phyloP scores from a whole-genome alignment of 768 basidiomycete genomes.

The Termitomyces sp. region DNA sequence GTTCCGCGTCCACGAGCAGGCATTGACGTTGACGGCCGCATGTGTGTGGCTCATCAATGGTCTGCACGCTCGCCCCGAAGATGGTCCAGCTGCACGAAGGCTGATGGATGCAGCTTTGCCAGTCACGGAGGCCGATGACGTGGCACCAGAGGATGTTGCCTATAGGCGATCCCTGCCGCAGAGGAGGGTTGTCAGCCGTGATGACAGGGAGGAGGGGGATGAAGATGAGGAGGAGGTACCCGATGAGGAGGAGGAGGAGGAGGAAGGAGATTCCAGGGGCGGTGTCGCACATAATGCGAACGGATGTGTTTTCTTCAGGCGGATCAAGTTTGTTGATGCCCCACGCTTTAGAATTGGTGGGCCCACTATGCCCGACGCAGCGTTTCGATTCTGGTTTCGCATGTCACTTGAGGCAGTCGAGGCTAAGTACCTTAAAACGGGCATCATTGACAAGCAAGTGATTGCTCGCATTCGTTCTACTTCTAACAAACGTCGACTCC shows the following conservation, averaged over 20 bases:
- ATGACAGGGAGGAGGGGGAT: not conserved
- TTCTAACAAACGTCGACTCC: no score
- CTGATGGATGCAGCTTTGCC: not conserved
- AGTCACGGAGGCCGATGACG: not conserved
- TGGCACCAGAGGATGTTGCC: no score
- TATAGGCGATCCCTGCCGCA: no score
- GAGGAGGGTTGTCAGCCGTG: no score
- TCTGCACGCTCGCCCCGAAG: not conserved
- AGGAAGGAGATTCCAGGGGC: not conserved
- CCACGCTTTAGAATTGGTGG: slow-evolving; percentile 5
- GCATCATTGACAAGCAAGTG: no score
- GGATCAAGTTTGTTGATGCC: not conserved
- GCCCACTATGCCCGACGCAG: not conserved
- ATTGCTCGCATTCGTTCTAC: no score
- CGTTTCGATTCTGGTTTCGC: no score
- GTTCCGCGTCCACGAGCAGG: no score
- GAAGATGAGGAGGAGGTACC: not conserved
- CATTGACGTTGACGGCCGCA: no score
- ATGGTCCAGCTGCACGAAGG: not conserved
- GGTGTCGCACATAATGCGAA: slow-evolving; percentile 7
- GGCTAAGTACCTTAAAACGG: no score
- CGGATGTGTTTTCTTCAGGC: slow-evolving; percentile 15
- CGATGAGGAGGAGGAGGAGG: slow-evolving; percentile 10
- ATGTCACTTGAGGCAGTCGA: no score
- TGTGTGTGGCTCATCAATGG: not conserved